Evolutionary conservation across 1,284 basidiomycete species (phyloP).

Genomic region (Chalciporus piperatoides): DNA sequence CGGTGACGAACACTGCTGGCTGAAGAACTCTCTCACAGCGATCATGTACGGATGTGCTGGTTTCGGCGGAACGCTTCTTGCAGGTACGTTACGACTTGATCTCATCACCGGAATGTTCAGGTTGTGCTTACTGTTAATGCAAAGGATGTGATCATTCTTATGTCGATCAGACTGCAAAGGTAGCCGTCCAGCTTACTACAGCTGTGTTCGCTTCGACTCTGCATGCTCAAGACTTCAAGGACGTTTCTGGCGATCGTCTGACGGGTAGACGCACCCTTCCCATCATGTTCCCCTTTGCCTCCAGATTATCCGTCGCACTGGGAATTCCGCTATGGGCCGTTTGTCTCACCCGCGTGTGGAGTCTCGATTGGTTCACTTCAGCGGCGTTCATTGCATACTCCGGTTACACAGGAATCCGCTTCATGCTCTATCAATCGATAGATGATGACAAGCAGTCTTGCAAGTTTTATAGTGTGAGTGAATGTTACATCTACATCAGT

Average conservation of each 20-base stretch:
- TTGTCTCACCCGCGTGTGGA: constrained; percentile 22
- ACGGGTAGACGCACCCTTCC: constrained; percentile 33
- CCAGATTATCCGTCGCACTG: constrained; percentile 18
- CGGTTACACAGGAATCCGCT: constrained; percentile 20
- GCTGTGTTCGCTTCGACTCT: constrained; percentile 30
- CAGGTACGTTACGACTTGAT: constrained; percentile 9
- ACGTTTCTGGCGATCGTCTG: constrained; percentile 30
- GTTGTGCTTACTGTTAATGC: not conserved
- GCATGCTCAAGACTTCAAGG: constrained; percentile 38
- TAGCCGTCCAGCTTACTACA: constrained; percentile 22
- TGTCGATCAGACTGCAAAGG: constrained; percentile 6
- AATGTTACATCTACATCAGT: not conserved
- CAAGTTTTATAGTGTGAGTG: constrained; percentile 27
- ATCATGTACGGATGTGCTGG: constrained; percentile 21
- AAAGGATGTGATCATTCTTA: constrained; percentile 31
- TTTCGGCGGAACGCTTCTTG: constrained; percentile 20
- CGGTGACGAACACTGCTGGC: constrained; percentile 11
- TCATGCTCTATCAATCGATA: constrained; percentile 17
- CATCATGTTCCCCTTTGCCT: constrained; percentile 23
- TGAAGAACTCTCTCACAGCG: constrained; percentile 21
- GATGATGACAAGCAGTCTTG: constrained; percentile 27
- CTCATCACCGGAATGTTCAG: not conserved
- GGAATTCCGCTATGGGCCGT: constrained; percentile 27
- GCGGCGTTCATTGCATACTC: constrained; percentile 19
- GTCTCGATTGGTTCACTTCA: constrained; percentile 12